Evolutionary conservation across 768 basidiomycete genomes (phyloP).

Genomic region (Macrolepiota fuliginosa): DNA sequence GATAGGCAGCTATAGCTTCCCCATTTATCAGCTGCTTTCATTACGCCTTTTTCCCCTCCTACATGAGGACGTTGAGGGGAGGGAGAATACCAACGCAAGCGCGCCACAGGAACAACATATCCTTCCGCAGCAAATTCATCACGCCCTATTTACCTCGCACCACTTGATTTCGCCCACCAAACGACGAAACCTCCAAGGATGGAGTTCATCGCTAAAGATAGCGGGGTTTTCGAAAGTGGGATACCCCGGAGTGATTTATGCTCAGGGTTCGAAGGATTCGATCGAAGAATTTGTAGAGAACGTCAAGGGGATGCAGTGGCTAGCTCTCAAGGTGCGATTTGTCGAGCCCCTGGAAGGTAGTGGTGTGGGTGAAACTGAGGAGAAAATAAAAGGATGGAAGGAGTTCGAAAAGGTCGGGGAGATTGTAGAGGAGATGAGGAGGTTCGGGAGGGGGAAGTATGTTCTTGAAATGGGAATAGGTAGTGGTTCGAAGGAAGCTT

Average conservation of each 20-base stretch:
- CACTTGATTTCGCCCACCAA: constrained; percentile 67
- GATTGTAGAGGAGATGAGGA: constrained; percentile 65
- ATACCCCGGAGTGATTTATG: constrained; percentile 75
- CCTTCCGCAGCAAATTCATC: constrained; percentile 25
- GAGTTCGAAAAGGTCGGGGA: constrained; percentile 72
- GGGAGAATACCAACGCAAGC: background rate
- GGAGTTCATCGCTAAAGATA: constrained; percentile 53
- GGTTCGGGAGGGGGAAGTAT: constrained; percentile 50
- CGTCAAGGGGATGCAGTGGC: constrained; percentile 77
- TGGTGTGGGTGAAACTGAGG: background rate
- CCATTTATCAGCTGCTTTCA: constrained; percentile 57
- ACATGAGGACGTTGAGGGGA: constrained; percentile 32
- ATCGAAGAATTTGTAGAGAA: constrained; percentile 65
- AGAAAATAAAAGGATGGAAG: constrained; percentile 37
- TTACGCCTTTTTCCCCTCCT: constrained; percentile 56
- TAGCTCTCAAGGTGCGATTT: constrained; percentile 64
- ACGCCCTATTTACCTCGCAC: constrained; percentile 72
- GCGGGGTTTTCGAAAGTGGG: constrained; percentile 73
- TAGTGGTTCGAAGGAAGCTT: background rate
- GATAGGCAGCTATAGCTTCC: constrained; percentile 42
- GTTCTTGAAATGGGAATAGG: constrained; percentile 70
- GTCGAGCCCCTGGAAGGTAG: constrained; percentile 39
- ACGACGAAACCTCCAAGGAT: constrained; percentile 52
- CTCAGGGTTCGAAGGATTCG: constrained; percentile 48
- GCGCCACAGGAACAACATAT: background rate